Conservation (phyloP, 345 rosid species). For the Salix suchowensis region DNA sequence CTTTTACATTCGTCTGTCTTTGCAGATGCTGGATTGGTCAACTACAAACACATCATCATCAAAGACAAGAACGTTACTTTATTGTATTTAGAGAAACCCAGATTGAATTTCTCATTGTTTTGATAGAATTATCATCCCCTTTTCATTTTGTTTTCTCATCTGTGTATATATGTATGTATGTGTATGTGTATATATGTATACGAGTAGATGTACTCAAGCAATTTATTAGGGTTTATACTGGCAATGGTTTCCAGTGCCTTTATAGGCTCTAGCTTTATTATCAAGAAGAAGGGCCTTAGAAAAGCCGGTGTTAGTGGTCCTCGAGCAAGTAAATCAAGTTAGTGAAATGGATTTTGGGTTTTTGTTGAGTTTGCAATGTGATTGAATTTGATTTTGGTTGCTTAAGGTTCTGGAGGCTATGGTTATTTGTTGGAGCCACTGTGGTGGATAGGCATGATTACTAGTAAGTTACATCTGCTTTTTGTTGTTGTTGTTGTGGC, state of each 20-base stretch:
- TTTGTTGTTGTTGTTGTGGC: not conserved
- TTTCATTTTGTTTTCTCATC: not conserved
- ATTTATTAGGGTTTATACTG: slow-evolving; percentile 56
- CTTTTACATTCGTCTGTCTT: not conserved
- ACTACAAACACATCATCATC: not conserved
- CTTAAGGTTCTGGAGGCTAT: slow-evolving; percentile 68
- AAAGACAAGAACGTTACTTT: not conserved
- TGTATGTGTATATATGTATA: not conserved
- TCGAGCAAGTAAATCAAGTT: slow-evolving; percentile 45
- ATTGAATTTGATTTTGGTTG: not conserved
- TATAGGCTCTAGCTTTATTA: slow-evolving; percentile 77
- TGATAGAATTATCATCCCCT: not conserved
- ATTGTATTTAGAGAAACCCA: not conserved
- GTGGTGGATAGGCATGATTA: slow-evolving; percentile 87
- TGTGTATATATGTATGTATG: not conserved
- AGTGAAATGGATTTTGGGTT: not conserved
- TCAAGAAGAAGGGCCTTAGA: slow-evolving; percentile 77
- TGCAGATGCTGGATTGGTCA: not conserved
- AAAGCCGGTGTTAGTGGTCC: slow-evolving; percentile 57
- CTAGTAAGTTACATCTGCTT: slow-evolving; percentile 47
- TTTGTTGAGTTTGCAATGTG: not conserved
- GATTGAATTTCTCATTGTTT: not conserved
- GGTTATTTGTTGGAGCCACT: slow-evolving; percentile 74
- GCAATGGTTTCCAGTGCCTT: slow-evolving; percentile 72
- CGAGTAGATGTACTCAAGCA: slow-evolving; percentile 63